Evolutionary conservation across 495 filamentous ascomycete species (phyloP).

Genomic region (Trichoderma reesei): DNA sequence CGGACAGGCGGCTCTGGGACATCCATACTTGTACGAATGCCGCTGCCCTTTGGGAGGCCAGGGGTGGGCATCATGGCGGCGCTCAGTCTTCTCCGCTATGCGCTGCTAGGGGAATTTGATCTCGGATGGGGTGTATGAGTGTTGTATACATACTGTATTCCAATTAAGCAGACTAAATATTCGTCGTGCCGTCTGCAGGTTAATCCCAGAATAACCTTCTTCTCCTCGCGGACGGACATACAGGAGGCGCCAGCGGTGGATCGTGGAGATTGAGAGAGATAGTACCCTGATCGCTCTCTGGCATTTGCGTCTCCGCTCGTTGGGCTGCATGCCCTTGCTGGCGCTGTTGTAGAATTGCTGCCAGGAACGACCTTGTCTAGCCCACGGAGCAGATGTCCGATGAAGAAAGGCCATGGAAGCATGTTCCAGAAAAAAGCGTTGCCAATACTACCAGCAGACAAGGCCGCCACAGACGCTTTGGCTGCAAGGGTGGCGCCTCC

Average conservation of each 20-base stretch:
- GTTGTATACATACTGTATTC: neutral
- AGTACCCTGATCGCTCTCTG: neutral
- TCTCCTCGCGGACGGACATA: neutral
- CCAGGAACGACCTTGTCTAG: neutral
- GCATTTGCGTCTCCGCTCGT: constrained; percentile 3
- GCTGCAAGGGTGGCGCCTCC: neutral
- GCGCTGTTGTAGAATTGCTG: neutral
- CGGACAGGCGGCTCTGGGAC: no score
- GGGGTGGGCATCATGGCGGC: no score
- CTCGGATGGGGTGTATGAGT: neutral
- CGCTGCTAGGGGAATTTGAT: neutral
- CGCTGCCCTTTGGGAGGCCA: no score
- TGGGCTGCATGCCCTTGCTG: constrained; percentile 5
- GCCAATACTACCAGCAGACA: no score
- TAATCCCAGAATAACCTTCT: neutral
- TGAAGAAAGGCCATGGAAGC: neutral
- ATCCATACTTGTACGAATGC: no score
- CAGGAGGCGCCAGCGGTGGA: neutral
- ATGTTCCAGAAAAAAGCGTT: constrained; percentile 1
- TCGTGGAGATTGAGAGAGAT: neutral
- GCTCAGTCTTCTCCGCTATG: neutral
- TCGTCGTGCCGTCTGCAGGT: no score
- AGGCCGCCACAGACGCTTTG: no score
- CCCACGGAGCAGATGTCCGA: neutral
- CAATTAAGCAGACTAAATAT: neutral